Conservation (phyloP, 2,329 filamentous ascomycete genomes). For the Cladosporium phlei region DNA sequence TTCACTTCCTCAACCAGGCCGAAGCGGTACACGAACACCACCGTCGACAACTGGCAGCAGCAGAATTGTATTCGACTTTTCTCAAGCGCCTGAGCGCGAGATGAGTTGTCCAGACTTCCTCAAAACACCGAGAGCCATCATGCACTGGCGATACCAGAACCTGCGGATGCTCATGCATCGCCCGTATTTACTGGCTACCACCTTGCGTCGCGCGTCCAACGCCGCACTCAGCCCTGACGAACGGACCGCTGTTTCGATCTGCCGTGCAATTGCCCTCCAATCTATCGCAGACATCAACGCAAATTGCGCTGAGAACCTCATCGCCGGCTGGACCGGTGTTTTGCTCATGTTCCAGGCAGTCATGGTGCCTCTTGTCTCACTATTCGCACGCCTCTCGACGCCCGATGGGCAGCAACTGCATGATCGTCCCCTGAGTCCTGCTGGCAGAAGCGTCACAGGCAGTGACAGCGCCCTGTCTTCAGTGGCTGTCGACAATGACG, state of each 20-base stretch:
- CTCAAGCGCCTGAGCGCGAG: conserved; percentile 54
- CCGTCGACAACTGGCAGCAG: conserved; percentile 15
- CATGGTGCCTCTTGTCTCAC: conserved; percentile 70
- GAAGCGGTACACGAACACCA: conserved; percentile 12
- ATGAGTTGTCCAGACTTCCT: conserved; percentile 60
- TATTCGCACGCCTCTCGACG: conserved; percentile 47
- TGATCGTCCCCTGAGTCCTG: conserved; percentile 17
- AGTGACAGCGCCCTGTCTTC: conserved; percentile 28
- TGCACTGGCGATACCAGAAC: conserved; percentile 80
- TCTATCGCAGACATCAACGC: conserved; percentile 68
- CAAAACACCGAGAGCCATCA: conserved; percentile 65
- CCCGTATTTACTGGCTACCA: conserved; percentile 63
- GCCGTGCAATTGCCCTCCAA: conserved; percentile 63
- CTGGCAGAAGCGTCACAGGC: conserved; percentile 30
- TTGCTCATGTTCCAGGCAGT: conserved; percentile 78
- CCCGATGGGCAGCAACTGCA: conserved; percentile 5
- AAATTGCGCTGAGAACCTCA: conserved; percentile 68
- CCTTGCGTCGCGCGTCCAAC: conserved; percentile 50
- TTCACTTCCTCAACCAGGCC: conserved; percentile 9
- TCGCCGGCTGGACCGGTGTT: conserved; percentile 75
- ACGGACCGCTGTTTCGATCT: conserved; percentile 62
- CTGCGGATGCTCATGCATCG: conserved; percentile 71
- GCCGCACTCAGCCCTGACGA: conserved; percentile 57
- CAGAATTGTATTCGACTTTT: conserved; percentile 46
- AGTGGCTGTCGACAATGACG: conserved; percentile 20